Evolutionary conservation across 2,329 filamentous ascomycete species (phyloP).

Genomic region (Eutypella sp.): DNA sequence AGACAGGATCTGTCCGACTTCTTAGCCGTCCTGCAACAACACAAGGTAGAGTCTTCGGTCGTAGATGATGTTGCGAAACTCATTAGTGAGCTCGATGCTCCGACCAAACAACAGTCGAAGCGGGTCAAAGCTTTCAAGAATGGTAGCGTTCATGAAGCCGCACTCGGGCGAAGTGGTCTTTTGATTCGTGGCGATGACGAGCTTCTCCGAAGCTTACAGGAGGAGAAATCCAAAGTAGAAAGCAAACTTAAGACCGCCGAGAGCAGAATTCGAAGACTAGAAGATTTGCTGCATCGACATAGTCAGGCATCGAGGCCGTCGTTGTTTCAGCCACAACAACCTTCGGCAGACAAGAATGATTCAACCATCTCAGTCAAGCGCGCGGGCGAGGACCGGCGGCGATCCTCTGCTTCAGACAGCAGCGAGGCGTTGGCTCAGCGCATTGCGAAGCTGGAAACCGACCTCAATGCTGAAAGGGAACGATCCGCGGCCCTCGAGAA

Average conservation of each 20-base stretch:
- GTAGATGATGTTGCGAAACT: conserved; percentile 70
- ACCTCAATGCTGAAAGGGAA: conserved; percentile 70
- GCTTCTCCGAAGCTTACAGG: conserved; percentile 67
- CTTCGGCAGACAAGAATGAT: conserved; percentile 42
- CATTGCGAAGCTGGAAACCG: conserved; percentile 66
- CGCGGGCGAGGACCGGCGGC: conserved; percentile 37
- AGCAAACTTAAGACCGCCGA: conserved; percentile 76
- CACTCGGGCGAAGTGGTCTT: conserved; percentile 78
- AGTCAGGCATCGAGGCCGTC: conserved; percentile 51
- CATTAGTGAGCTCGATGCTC: conserved; percentile 72
- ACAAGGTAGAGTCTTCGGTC: conserved; percentile 61
- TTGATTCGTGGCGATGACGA: conserved; percentile 86
- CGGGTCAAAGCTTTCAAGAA: conserved; percentile 93
- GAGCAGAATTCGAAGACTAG: conserved; percentile 83
- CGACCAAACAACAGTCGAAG: conserved; percentile 81
- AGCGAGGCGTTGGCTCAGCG: conserved; percentile 42
- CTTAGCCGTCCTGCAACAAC: conserved; percentile 57
- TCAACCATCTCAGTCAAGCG: conserved; percentile 44
- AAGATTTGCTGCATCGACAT: conserved; percentile 88
- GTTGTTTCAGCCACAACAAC: conserved; percentile 47
- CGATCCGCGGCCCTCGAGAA: conserved; percentile 61
- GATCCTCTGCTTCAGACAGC: conserved; percentile 38
- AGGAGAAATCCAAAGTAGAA: conserved; percentile 73
- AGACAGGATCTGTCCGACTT: conserved; percentile 76
- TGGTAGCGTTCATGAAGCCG: conserved; percentile 89